Base-by-base conservation (phyloP, 140 eudicot genomes). In the Flaveria floridana region DNA sequence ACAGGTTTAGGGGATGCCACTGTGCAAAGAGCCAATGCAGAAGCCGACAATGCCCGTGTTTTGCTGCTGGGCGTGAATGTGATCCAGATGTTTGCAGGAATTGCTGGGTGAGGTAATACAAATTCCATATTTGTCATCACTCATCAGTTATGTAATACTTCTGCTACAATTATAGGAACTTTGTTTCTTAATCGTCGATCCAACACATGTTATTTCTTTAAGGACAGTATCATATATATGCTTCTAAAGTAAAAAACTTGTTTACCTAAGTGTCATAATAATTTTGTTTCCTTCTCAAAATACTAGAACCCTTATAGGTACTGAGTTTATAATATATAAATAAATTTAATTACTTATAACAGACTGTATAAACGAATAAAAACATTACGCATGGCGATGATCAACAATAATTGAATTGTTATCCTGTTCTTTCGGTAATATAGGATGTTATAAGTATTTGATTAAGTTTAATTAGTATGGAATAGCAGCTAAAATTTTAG, bases 11-110 rank as follows among this genome's bases (percentile, higher is more conserved):
- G 79, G 99, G 99, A 79, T 94, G 99, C 79, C 99, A 94, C 79
- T 94, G 99, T 85, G 99, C 99, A 46, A 94, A 94, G 82, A 91
- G 99, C 83, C 99, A 94, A 80, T 94, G 99, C 87, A 87, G 91
- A 83, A 94, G 96, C 83, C 85, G 96, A 15, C 97, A 94, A 70
- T 94, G 99, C 79, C 99, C 99, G 34, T 94, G 99, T 82, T 94
- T 88, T 88, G 99, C 97, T 50, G 97, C 99, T 84, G 84, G 91
- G 64, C 99, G 97, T 78, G 99, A 94, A 87, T 94, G 99, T 48
- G 99, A 94, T 73, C 99, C 99, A 6, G 99, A 94, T 87, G 99
- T 94, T 59, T 94, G 99, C 83, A 80, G 96, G 14, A 94, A 91
- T 80, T 90, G 99, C 83, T 94, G 99, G 99, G 95, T 94, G 70